Base-by-base conservation (phyloP, 2,329 filamentous ascomycete species). In the Cyphellophora attinorum region DNA sequence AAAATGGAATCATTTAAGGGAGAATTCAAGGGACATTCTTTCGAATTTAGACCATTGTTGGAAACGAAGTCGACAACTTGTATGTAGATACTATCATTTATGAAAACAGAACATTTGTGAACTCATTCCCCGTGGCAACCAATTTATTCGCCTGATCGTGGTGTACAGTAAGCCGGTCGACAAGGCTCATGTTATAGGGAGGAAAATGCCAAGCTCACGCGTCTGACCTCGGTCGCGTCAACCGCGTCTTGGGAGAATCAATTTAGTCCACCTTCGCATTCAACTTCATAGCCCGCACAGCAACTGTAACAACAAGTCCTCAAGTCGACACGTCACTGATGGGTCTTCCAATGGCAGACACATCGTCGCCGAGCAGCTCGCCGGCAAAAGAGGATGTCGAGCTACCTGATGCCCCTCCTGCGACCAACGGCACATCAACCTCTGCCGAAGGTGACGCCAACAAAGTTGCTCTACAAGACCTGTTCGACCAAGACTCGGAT, bases 401-500 rank as follows among this genome's bases (percentile, higher is more conserved):
- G 11, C 38, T 50, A 12, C 44, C 44, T 11, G 46, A 49, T 41
- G 46, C 46, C 34, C 46, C 47, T 15, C 19, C 23, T 6, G 16
- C 14, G 11, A 15, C 16, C 14, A n/a, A n/a, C n/a, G 21, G 21
- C n/a, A 8, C n/a, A 8, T n/a, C 21, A 8, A 28, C 33, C 23
- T 17, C 11, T 27, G 38, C 29, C 37, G 41, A 30, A 17, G 39
- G 34, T 35, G 27, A 23, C 8, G 38, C 37, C 19, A 23, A 28
- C 12, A 51, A 56, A 16, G 54, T 64, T 27, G 66, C 64, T 18
- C 49, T 80, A 12, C 74, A 78, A 42, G 70, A 74, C 35, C 60
- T 79, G 34, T 78, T 80, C 47, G 37, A 46, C 16, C 70, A 71
- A 23, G 72, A 76, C 31, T 66, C 70, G 13, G 55, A 62, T 31